phyloP scores from a whole-genome alignment of 176 grass and related monocot species.

The Oryza longistaminata region DNA sequence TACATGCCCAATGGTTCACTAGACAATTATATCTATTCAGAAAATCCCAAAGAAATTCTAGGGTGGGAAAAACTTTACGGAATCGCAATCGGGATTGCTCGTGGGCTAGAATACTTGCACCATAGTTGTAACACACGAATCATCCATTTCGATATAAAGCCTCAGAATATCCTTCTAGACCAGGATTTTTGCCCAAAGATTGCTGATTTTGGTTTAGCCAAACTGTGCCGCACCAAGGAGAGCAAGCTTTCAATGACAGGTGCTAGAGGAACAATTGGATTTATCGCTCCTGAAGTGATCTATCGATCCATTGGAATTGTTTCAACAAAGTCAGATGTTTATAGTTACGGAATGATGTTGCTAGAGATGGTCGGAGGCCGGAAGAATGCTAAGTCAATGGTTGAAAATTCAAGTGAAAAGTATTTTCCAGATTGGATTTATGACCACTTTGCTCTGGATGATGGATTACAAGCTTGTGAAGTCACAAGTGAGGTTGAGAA shows the following conservation, averaged over 20 bases:
- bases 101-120: constrained; percentile 60
- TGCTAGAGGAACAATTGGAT: constrained; percentile 53
- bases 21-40: constrained; percentile 55
- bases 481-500: constrained; percentile 37
- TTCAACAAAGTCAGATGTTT: constrained; percentile 66
- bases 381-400: constrained; percentile 35
- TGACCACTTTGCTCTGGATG: constrained; percentile 50
- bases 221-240: constrained; percentile 40
- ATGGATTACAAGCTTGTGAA: constrained; percentile 31
- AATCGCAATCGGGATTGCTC: constrained; percentile 47
- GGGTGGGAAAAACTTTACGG: constrained; percentile 48
- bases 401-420: constrained; percentile 29
- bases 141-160: constrained; percentile 62
- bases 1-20: constrained; percentile 65
- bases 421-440: constrained; percentile 83
- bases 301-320: constrained; percentile 42
- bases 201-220: constrained; percentile 61
- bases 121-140: constrained; percentile 45
- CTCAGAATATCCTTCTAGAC: constrained; percentile 62
- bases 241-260: constrained; percentile 50
- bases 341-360: constrained; percentile 74
- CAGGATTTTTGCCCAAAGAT: constrained; percentile 57
- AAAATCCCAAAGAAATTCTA: constrained; percentile 48
- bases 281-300: constrained; percentile 59
- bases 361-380: constrained; percentile 67